Evolutionary conservation across 345 rosid genomes (phyloP), one percentile per base, ranked within the genome.

Genomic region (Eucalyptus marginata): DNA sequence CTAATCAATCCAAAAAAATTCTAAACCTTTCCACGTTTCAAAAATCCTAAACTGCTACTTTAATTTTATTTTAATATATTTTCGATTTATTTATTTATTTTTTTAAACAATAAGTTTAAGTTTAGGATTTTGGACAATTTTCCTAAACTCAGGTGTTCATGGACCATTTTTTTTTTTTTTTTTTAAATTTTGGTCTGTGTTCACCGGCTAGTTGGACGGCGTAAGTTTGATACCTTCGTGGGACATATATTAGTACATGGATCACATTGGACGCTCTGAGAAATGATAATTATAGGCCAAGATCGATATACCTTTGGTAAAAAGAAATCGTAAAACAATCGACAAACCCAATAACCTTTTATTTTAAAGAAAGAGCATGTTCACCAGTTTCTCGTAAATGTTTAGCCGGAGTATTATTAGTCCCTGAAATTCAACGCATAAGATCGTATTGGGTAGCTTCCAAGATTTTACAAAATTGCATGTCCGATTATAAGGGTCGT

Each of bases 301-400:
- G 66, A 49, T 87, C 56, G 71, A 86, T 88, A 16, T 43, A 46
- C 90, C 27, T 90, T 89, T 88, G 86, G 25, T 11, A 54, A 33
- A 44, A 89, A 88, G 44, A 87, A 47, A 66, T 31, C 0, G 17
- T 66, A 6, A 33, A 86, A 36, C 56, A 10, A 29, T 86, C 24
- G 8, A 86, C 52, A 68, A 25, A 49, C 33, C 51, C 36, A 15
- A 27, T 49, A 9, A 68, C 7, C 62, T 80, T 90, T 92, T 90
- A 56, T 49, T 88, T 91, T 89, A 49, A 54, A 90, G 90, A 90
- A 46, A 92, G 90, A 91, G 87, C 87, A 81, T 93, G 81, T 92
- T 91, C 92, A 89, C 87, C 92, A 49, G 86, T 91, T 89, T 92
- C 93, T 91, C 50, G 68, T 91, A 93, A 92, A 93, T 91, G 90